Evolutionary conservation across 805 yeast genomes (phyloP), one percentile per base, ranked within the genome.

Genomic region (Metschnikowia bowlesiae): DNA sequence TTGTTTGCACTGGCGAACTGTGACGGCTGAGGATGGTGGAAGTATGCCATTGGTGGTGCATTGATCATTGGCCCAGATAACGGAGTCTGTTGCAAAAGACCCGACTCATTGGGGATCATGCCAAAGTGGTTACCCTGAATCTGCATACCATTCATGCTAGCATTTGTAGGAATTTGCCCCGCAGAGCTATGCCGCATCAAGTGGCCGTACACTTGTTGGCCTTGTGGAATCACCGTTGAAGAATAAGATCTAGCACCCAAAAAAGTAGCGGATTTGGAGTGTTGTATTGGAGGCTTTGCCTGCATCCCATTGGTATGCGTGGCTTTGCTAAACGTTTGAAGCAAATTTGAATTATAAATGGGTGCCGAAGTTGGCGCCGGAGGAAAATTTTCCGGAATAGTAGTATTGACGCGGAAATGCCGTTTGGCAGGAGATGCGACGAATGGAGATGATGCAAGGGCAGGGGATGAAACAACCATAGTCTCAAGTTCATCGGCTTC

Each of bases 391-490:
- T 14, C 54, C 49, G 38, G 48, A 22, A 9, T 50, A 5, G 22
- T 34, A 1, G 57, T 49, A 34, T 50, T 52, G 33, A 58, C 49
- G 2, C 64, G 62, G 28, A 62, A 53, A 11, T 49, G 55, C 13
- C 47, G 33, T 18, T 48, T 40, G n/a, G 46, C 45, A 0, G 70
- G 67, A 6, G 69, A 61, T 1, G 58, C 38, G 33, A 62, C 64
- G 13, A 54, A 53, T 0, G 78, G 78, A 7, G 76, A 72, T 2
- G 76, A 67, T 42, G 38, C 61, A 8, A 55, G 50, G 0, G 76
- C 75, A 8, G 75, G 73, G 1, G 76, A 71, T 43, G 70, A 68
- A 1, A 74, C 77, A 9, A 71, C 42, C 7, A 71, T 73, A 1
- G 78, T 73, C 32, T 73, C 77, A 40, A 68, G 70, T 26, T 57